Base-by-base conservation (phyloP, 2,329 filamentous ascomycete species). In the Apiospora aurea region DNA sequence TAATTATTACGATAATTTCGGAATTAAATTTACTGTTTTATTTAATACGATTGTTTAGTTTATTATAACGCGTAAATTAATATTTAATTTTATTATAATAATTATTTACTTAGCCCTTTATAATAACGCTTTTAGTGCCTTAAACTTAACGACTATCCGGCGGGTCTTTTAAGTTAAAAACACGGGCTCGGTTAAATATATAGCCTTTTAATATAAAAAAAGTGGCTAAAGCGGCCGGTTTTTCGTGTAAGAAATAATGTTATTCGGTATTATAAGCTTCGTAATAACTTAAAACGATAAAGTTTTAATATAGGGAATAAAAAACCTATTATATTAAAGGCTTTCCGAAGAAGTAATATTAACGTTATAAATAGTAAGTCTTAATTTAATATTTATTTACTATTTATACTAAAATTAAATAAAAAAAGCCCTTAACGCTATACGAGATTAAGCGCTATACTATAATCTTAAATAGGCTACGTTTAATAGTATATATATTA, bases 401-500 rank as follows among this genome's bases (percentile, higher is more conserved):
- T 26, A 10, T 67, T 44, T 26, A 41, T 47, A 43, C 41, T 61
- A 69, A 46, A 38, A 38, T 24, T 38, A 29, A 14, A 24, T 10
- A 78, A 75, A 76, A 51, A 74, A 79, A 3, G 73, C 76, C 41
- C 71, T 74, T 2, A 75, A 81, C 74, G 73, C 73, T 24, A 72
- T 81, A 21, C 73, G 73, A 46, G 73, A 81, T 72, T 70, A 81
- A 70, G 78, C 80, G 43, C 78, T 81, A 72, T 76, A 73, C 46
- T 71, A 81, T 71, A 70, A 80, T 67, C 78, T 78, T 69, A 71
- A 71, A 49, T 81, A 74, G 68, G 70, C 69, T 1, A 81, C 75
- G 4, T 81, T 82, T 41, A 74, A 78, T 38, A 75, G 71, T 66
- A 72, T 72, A 10, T 81, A 81, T 72, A 74, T 81, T 8, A 80